These are phyloP conservation scores for Suhomyces wounanorum DNA, from an alignment of 1,139 yeast genomes.

Conservation along the genomic window DNA sequence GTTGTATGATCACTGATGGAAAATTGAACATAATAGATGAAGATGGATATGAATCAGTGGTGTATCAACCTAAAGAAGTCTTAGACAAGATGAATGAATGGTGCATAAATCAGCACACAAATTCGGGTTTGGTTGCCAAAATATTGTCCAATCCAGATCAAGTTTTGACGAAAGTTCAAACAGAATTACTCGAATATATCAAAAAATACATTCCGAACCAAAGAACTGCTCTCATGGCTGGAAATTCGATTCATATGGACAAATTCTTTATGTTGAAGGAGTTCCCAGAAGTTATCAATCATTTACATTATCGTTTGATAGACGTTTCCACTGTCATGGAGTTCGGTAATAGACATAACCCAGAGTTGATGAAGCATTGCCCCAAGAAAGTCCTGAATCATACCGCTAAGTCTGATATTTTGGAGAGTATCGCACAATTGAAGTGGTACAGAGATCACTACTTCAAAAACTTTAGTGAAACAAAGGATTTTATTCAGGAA, in stretches of 20 bases:
- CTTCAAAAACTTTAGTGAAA: slow-evolving; percentile 35
- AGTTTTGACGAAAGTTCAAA: slow-evolving; percentile 61
- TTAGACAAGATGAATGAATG: slow-evolving; percentile 80
- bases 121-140: slow-evolving; percentile 74
- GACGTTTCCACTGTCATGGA: slow-evolving; percentile 89
- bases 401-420: slow-evolving; percentile 84
- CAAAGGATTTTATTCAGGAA: slow-evolving; percentile 18
- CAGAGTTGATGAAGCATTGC: slow-evolving; percentile 50
- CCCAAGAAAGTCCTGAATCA: slow-evolving; percentile 74
- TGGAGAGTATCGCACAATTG: slow-evolving; percentile 85
- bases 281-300: slow-evolving; percentile 73
- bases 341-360: slow-evolving; percentile 76
- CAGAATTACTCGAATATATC: slow-evolving; percentile 64
- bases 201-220: slow-evolving; percentile 54
- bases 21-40: slow-evolving; percentile 67
- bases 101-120: slow-evolving; percentile 80
- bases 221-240: slow-evolving; percentile 72
- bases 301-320: slow-evolving; percentile 78
- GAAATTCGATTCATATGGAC: slow-evolving; percentile 92
- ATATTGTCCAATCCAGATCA: slow-evolving; percentile 57
- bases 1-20: slow-evolving; percentile 88
- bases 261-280: slow-evolving; percentile 80
- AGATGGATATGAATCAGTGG: slow-evolving; percentile 75
- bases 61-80: slow-evolving; percentile 65
- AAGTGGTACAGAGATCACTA: slow-evolving; percentile 76